Conservation (phyloP, 2,329 filamentous ascomycete genomes). For the Thielaviopsis punctulata region DNA sequence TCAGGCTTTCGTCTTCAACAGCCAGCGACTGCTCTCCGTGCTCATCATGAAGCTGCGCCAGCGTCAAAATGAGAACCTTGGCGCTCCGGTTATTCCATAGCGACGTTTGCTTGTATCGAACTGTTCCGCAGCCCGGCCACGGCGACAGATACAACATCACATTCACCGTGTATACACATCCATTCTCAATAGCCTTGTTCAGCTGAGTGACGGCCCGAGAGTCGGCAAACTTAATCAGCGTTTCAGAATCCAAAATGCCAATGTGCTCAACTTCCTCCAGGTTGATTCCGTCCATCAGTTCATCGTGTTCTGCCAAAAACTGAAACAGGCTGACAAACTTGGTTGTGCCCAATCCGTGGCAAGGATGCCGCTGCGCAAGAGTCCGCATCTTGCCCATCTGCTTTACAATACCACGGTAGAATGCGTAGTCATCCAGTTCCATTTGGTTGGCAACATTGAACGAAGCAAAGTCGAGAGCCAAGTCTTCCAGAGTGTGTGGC, state of each 20-base stretch:
- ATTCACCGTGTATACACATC: neutral
- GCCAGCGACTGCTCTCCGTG: neutral
- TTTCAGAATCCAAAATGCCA: neutral
- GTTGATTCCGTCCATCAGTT: neutral
- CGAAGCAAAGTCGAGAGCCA: neutral
- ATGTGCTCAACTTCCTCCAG: neutral
- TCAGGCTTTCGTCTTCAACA: constrained; percentile 5
- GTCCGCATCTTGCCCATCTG: neutral
- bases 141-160: neutral
- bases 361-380: neutral
- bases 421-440: neutral
- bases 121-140: neutral
- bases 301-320: neutral
- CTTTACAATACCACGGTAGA: neutral
- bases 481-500: neutral
- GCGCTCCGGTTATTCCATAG: neutral
- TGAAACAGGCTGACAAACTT: neutral
- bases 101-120: neutral
- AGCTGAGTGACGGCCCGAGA: neutral
- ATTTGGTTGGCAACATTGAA: neutral
- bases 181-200: neutral
- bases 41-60: neutral
- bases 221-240: neutral
- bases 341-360: too few species aligned
- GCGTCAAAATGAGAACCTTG: neutral